Evolutionary conservation across 257 asterid species (phyloP).

Genomic region (Leptodermis oblonga): DNA sequence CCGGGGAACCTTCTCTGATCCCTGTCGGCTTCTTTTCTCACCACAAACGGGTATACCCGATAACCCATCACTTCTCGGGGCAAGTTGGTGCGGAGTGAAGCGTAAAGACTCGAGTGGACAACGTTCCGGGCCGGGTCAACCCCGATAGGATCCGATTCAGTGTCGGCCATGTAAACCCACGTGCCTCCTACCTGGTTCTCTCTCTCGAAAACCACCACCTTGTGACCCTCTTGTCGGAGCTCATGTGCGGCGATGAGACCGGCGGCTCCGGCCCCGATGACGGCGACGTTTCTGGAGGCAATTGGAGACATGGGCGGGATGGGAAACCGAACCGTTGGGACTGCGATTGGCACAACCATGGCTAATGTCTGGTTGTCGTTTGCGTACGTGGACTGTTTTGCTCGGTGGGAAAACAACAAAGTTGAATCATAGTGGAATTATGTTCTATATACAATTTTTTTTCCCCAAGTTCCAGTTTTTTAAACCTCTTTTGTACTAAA

Average conservation of each 20-base stretch:
- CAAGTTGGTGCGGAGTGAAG: constrained; percentile 82
- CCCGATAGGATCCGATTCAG: constrained; percentile 67
- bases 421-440: no score
- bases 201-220: constrained; percentile 72
- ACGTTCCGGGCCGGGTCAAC: constrained; percentile 46
- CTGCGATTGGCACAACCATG: constrained; percentile 35
- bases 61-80: constrained; percentile 89
- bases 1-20: constrained; percentile 85
- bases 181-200: constrained; percentile 67
- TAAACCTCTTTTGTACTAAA: no score
- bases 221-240: constrained; percentile 76
- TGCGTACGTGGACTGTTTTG: neutral
- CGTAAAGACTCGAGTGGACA: constrained; percentile 74
- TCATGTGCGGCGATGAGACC: constrained; percentile 84
- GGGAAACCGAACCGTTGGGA: constrained; percentile 18
- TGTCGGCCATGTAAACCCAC: constrained; percentile 70
- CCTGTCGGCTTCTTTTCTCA: constrained; percentile 36
- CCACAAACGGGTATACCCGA: constrained; percentile 67
- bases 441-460: no score
- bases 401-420: no score
- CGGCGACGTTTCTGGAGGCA: constrained; percentile 64
- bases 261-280: constrained; percentile 93
- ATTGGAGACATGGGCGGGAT: constrained; percentile 27
- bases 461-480: no score
- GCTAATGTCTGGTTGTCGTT: neutral